Conservation (phyloP, 116 monocot species). For the Dioscorea cayenensis region DNA sequence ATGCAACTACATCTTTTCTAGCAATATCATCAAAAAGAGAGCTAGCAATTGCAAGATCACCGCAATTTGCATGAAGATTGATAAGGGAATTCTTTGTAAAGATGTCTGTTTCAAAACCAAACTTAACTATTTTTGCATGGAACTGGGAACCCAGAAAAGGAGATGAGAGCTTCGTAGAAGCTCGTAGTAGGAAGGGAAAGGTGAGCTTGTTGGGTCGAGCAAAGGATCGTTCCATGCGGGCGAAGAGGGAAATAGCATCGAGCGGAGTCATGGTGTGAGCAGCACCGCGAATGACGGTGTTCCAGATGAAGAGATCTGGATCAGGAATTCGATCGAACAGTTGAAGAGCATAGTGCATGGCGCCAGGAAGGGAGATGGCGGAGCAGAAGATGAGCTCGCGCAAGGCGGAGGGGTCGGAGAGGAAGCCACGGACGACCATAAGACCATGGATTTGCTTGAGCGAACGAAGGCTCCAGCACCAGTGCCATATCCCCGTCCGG, state of each 20-base stretch:
- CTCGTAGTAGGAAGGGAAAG: slow-evolving; percentile 3
- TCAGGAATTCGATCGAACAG: slow-evolving; percentile 16
- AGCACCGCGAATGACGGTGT: slow-evolving; percentile 18
- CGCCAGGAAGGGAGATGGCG: background rate
- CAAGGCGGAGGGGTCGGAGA: slow-evolving; percentile 1
- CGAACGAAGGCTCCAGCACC: background rate
- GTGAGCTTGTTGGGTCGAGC: slow-evolving; percentile 7
- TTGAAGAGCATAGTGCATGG: slow-evolving; percentile 13
- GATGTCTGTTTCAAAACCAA: slow-evolving; percentile 12
- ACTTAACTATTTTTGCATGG: slow-evolving; percentile 13
- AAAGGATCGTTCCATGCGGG: slow-evolving; percentile 1
- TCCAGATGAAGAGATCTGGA: slow-evolving; percentile 28
- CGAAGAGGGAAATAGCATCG: background rate
- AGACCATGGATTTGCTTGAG: slow-evolving; percentile 17
- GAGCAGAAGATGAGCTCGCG: slow-evolving; percentile 11
- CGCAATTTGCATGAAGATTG: slow-evolving; percentile 18
- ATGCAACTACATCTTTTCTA: slow-evolving; percentile 8
- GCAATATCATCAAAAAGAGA: slow-evolving; percentile 5
- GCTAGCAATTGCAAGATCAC: slow-evolving; percentile 9
- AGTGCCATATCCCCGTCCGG: slow-evolving; percentile 1
- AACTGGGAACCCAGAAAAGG: slow-evolving; percentile 7
- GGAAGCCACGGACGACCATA: slow-evolving; percentile 12
- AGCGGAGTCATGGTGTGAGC: background rate
- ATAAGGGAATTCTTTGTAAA: slow-evolving; percentile 18
- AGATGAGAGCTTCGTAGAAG: background rate